Evolutionary conservation across 2,329 filamentous ascomycete species (phyloP).

Genomic region (Orbilia quercus): DNA sequence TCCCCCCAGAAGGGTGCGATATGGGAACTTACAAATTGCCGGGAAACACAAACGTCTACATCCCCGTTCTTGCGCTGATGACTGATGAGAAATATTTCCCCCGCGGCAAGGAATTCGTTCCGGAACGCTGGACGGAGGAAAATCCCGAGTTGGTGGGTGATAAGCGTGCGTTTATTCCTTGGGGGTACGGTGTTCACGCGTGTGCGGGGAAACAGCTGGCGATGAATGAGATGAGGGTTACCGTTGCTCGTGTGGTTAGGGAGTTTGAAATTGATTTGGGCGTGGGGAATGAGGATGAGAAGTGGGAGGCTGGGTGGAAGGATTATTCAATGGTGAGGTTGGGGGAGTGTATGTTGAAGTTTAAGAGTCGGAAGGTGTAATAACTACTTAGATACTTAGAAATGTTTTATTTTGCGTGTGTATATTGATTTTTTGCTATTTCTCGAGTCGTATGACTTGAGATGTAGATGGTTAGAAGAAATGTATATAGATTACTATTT

Average conservation of each 20-base stretch:
- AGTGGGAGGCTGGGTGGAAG: constrained; percentile 35
- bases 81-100: constrained; percentile 65
- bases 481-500: too few relatives aligned
- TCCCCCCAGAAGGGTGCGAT: constrained; percentile 65
- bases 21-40: constrained; percentile 65
- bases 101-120: constrained; percentile 65
- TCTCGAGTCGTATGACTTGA: too few relatives aligned
- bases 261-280: constrained; percentile 40
- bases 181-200: constrained; percentile 36
- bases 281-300: constrained; percentile 27
- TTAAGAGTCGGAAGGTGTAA: constrained; percentile 36
- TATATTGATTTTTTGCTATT: background rate
- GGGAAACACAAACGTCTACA: constrained; percentile 64
- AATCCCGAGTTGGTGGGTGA: constrained; percentile 33
- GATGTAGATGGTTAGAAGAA: too few relatives aligned
- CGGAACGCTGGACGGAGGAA: constrained; percentile 64
- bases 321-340: constrained; percentile 45
- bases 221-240: constrained; percentile 44
- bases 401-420: background rate
- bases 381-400: background rate
- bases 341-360: constrained; percentile 35
- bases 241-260: constrained; percentile 38
- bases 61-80: constrained; percentile 66
- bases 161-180: constrained; percentile 46
- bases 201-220: constrained; percentile 55